Percentiles rank a stretch among this genome's conserved stretches.
Conservation (phyloP, 108 stramenopile genomes). For the Fragilaria crotonensis region DNA sequence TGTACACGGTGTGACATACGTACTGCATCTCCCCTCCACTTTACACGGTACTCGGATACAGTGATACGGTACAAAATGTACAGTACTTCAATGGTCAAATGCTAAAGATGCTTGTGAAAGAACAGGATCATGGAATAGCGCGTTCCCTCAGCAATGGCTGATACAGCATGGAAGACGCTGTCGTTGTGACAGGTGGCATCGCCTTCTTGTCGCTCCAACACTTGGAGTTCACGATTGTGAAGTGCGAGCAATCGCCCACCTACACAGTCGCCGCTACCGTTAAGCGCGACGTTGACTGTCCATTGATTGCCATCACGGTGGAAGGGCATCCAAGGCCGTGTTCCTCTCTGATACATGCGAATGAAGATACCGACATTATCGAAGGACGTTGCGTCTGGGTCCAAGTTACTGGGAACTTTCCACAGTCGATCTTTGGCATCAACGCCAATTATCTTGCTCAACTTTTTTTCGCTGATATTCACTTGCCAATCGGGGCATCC, state of each 20-base stretch:
- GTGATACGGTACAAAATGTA: too few species aligned
- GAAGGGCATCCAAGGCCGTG: constrained; percentile 13
- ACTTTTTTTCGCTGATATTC: constrained; percentile 4
- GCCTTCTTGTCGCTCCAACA: background rate
- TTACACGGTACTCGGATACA: too few species aligned
- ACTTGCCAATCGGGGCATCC: constrained; percentile 5
- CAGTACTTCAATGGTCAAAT: too few species aligned
- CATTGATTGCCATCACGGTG: constrained; percentile 12
- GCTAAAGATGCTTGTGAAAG: background rate
- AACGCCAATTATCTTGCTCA: background rate
- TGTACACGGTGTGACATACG: too few species aligned
- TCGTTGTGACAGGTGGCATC: constrained; percentile 2
- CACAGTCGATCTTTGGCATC: background rate
- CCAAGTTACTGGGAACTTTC: constrained; percentile 2
- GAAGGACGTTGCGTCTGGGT: background rate
- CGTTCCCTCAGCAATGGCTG: background rate
- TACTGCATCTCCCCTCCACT: too few species aligned
- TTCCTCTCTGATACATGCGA: constrained; percentile 1
- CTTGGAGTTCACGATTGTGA: background rate
- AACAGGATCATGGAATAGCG: background rate
- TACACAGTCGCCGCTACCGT: background rate
- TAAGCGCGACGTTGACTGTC: constrained; percentile 12
- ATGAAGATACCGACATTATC: constrained; percentile 10
- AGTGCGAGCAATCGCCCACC: background rate
- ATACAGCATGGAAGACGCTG: background rate